Evolutionary conservation across 257 asterid species (phyloP).

Genomic region (Salvia rosmarinus): DNA sequence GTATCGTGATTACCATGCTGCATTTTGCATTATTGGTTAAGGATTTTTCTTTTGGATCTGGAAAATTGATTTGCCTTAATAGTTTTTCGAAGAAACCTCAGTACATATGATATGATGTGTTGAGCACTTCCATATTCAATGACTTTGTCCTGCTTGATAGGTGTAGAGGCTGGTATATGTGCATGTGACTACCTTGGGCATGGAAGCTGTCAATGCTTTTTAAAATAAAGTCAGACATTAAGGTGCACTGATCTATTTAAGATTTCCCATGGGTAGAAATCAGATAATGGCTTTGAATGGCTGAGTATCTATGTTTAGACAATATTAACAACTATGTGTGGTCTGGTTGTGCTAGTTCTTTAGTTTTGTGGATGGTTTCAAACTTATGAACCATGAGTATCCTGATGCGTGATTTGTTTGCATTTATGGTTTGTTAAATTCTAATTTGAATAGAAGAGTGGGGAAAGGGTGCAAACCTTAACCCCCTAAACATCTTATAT

Average conservation of each 20-base stretch:
- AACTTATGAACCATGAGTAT: slow-evolving; percentile 13
- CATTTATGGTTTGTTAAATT: too few relatives aligned
- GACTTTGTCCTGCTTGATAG: slow-evolving; percentile 2
- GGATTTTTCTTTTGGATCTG: slow-evolving; percentile 23
- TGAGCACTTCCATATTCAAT: not conserved
- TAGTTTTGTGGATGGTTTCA: slow-evolving; percentile 5
- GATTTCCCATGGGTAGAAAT: slow-evolving; percentile 2
- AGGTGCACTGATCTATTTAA: slow-evolving; percentile 14
- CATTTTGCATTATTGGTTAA: not conserved
- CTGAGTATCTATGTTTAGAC: not conserved
- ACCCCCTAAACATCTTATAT: too few relatives aligned
- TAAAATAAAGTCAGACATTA: slow-evolving; percentile 10
- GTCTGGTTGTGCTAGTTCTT: not conserved
- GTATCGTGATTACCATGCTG: slow-evolving; percentile 42
- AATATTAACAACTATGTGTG: not conserved
- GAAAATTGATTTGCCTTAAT: not conserved
- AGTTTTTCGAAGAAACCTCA: not conserved
- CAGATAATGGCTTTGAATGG: slow-evolving; percentile 8
- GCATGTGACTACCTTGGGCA: slow-evolving; percentile 30
- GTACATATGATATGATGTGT: not conserved
- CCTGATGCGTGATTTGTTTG: slow-evolving; percentile 2
- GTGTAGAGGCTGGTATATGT: slow-evolving; percentile 19
- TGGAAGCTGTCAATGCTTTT: slow-evolving; percentile 12
- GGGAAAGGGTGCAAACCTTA: too few relatives aligned
- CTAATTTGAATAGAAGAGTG: too few relatives aligned